Evolutionary conservation across 1,139 yeast genomes (phyloP).

Genomic region (Blastobotrys proliferans): DNA sequence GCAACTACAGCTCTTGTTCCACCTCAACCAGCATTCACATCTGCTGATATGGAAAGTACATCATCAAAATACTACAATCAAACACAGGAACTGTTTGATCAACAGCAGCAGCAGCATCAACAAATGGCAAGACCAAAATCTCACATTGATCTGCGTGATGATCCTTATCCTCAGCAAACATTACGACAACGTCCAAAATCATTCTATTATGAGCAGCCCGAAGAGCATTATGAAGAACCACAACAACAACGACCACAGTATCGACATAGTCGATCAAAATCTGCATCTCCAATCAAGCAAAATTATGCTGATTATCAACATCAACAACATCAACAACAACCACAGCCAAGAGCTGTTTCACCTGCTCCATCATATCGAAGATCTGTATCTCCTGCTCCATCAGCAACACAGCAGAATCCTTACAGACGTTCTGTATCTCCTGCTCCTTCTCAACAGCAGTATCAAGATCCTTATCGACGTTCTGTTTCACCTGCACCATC

Average conservation of each 20-base stretch:
- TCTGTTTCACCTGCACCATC: slow-evolving; percentile 2
- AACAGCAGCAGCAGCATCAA: slow-evolving; percentile 14
- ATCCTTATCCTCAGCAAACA: slow-evolving; percentile 13
- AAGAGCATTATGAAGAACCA: slow-evolving; percentile 11
- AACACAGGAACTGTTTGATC: slow-evolving; percentile 29
- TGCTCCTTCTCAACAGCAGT: slow-evolving; percentile 9
- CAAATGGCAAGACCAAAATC: slow-evolving; percentile 21
- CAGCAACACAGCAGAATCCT: slow-evolving; percentile 12
- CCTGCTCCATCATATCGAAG: slow-evolving; percentile 20
- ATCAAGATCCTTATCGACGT: slow-evolving; percentile 6
- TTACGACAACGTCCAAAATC: slow-evolving; percentile 17
- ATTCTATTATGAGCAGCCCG: slow-evolving; percentile 12
- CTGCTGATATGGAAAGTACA: slow-evolving; percentile 34
- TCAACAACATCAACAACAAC: slow-evolving; percentile 10
- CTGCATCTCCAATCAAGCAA: slow-evolving; percentile 24
- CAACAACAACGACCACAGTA: slow-evolving; percentile 13
- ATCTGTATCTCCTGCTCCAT: slow-evolving; percentile 10
- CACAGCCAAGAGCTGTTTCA: slow-evolving; percentile 19
- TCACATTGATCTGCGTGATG: slow-evolving; percentile 16
- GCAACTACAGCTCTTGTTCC: too few relatives aligned
- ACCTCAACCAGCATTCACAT: slow-evolving; percentile 34
- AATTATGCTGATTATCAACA: slow-evolving; percentile 10
- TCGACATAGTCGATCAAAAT: slow-evolving; percentile 24
- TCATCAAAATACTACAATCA: slow-evolving; percentile 27
- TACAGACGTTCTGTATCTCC: slow-evolving; percentile 21